Percentiles rank a stretch among this genome's conserved stretches.
Conservation (phyloP, 768 basidiomycete species). For the Collybia sordida region DNA sequence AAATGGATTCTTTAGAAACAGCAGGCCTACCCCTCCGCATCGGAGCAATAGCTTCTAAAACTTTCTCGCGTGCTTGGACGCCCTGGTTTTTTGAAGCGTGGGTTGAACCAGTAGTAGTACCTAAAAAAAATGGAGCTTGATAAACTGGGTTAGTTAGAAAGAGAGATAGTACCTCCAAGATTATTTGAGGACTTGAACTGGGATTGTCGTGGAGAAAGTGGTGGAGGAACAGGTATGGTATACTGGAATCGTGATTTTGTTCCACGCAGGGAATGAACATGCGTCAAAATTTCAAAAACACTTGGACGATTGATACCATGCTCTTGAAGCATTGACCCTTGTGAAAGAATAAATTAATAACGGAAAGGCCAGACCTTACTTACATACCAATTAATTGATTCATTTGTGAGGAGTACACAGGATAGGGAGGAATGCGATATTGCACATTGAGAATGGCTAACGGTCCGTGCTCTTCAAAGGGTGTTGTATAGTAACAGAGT, state of each 20-base stretch:
- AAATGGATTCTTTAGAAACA: constrained; percentile 24
- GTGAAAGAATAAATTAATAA: constrained; percentile 12
- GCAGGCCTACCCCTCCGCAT: constrained; percentile 72
- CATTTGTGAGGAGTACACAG: constrained; percentile 81
- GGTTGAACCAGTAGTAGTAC: constrained; percentile 17
- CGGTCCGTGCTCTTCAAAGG: constrained; percentile 97
- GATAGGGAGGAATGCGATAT: constrained; percentile 88
- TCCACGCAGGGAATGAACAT: constrained; percentile 85
- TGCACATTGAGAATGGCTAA: constrained; percentile 96
- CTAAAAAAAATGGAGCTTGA: constrained; percentile 1
- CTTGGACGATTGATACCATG: constrained; percentile 84
- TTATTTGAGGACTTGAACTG: constrained; percentile 27
- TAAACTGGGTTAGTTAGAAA: constrained; percentile 11
- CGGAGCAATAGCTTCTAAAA: constrained; percentile 76
- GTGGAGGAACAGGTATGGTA: constrained; percentile 47
- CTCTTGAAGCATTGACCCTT: constrained; percentile 92
- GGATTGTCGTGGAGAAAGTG: constrained; percentile 39
- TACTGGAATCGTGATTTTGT: constrained; percentile 83
- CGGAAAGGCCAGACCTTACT: not conserved
- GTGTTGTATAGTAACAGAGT: constrained; percentile 98
- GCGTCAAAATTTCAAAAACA: constrained; percentile 81
- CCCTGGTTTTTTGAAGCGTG: constrained; percentile 46
- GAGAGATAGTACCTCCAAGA: constrained; percentile 28
- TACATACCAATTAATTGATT: constrained; percentile 77
- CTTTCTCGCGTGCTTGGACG: constrained; percentile 71